Base-by-base conservation (phyloP, 2,329 filamentous ascomycete genomes). In the Lizonia empirigonia region DNA sequence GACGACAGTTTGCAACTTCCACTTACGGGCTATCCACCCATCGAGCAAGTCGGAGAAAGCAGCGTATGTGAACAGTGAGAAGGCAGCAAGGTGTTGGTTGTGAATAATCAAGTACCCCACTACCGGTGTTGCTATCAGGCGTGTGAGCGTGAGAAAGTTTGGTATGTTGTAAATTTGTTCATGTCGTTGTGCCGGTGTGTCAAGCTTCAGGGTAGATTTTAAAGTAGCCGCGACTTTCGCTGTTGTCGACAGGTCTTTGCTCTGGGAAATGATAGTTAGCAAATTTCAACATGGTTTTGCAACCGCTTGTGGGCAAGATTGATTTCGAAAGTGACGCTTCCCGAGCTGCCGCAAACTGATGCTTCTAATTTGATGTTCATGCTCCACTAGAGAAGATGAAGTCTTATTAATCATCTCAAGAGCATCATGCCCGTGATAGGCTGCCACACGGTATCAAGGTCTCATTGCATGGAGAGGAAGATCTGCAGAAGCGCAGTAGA, bases 121-220 rank as follows among this genome's bases (percentile, higher is more conserved):
- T 23, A 89, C 80, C 0, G 94, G 94, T 1, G 94, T 90, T 1
- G 90, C 88, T 41, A 90, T 71, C 30, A 99, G 84, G 2, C 94
- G 89, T 2, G 91, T 90, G 60, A 93, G 86, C 1, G 94, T 99
- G 44, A 99, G 82, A 55, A 96, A 80, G 71, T 99, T 99, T 32
- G 94, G 94, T n/a, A 99, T 70, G 27, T 91, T 99, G 78, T 96
- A 97, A 68, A 99, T 96, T 69, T 99, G 91, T 76, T 99, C 94
- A 58, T 62, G 53, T 16, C 44, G 49, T 16, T 52, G 49, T 27
- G 42, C 20, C n/a, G 49, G 42, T 23, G 42, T 52, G 18, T 65
- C 59, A 39, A 71, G 55, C 40, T 65, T 68, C 22, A 52, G n/a
- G 8, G 42, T 68, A 7, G 67, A 59, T 30, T 68, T 69, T 7